Percentiles rank a stretch among this genome's conserved stretches.
phyloP scores from a whole-genome alignment of 2,329 filamentous ascomycete genomes.

The Aspergillus tubingensis region DNA sequence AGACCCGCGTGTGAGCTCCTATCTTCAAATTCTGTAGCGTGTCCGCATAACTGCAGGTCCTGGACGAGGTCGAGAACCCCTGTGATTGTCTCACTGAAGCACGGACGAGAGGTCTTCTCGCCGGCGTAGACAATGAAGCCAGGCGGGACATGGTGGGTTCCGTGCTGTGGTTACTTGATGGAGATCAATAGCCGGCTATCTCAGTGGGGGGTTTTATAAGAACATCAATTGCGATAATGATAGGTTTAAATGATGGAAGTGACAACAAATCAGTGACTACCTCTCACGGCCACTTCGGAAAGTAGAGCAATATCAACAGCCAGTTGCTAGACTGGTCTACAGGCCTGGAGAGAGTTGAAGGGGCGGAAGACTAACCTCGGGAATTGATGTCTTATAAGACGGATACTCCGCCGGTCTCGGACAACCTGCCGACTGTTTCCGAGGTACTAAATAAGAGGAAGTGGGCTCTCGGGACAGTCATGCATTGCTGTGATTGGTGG shows the following conservation, averaged over 20 bases:
- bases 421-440: constrained; percentile 15
- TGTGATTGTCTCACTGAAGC: constrained; percentile 13
- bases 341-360: background rate
- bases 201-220: background rate
- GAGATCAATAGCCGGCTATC: background rate
- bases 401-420: constrained; percentile 18
- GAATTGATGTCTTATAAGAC: constrained; percentile 1
- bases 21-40: constrained; percentile 69
- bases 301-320: background rate
- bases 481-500: constrained; percentile 15
- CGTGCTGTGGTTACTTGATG: background rate
- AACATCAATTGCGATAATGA: background rate
- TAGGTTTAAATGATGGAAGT: too few relatives aligned
- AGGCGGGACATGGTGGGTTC: constrained; percentile 21
- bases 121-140: constrained; percentile 25
- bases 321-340: background rate
- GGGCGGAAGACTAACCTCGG: background rate
- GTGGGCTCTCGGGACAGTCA: background rate
- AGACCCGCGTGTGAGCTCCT: constrained; percentile 64
- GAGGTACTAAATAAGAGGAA: background rate
- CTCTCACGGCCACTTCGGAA: too few relatives aligned
- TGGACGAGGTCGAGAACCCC: constrained; percentile 37
- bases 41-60: constrained; percentile 52
- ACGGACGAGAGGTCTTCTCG: constrained; percentile 11
- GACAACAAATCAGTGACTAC: too few relatives aligned